Evolutionary conservation across 108 stramenopile genomes (phyloP), one percentile per base, ranked within the genome.

Genomic region (Phaeodactylum tricornutum): DNA sequence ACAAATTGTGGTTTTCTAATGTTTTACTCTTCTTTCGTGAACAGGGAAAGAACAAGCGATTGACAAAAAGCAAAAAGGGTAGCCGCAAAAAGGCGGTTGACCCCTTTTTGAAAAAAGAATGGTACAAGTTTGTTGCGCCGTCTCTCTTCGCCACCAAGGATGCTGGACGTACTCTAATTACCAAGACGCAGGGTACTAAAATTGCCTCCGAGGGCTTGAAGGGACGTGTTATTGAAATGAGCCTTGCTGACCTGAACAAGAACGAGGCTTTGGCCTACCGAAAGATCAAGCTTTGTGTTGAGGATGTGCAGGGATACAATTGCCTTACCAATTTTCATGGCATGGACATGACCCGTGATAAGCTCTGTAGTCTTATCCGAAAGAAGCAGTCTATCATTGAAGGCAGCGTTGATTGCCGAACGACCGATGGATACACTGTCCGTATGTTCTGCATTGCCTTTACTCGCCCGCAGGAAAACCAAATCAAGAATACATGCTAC

Each of bases 281-380:
- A 45, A 99, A 99, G 72, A 78, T 99, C 55, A 92, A 94, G 75
- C 85, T 99, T 40, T 92, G 95, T 55, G 67, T 84, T 52, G 99
- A 99, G 79, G 99, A 99, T 67, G 94, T 99, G 27, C 95, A 99
- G 83, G 99, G 99, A 58, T 92, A 79, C 75, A 94, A 96, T 70
- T 94, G 88, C 47, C 80, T 99, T 34, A 74, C 93, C 57, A 99
- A 97, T 81, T 99, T 99, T 73, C 96, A 98, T 68, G 99, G 99
- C 22, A 96, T 99, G 96, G 95, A 95, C 76, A 92, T 98, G 90
- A 99, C 99, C 67, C 93, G 96, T 48, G 99, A 99, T 62, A 99
- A 99, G 88, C 81, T 99, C 31, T 94, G 92, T 89, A 82, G 81
- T 43, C 76, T 99, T 55, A 97, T 99, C 83, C 88, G 94, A 69